These are phyloP conservation scores for Beta vulgaris DNA, from an alignment of 148 eudicot genomes.

Conservation along the genomic window DNA sequence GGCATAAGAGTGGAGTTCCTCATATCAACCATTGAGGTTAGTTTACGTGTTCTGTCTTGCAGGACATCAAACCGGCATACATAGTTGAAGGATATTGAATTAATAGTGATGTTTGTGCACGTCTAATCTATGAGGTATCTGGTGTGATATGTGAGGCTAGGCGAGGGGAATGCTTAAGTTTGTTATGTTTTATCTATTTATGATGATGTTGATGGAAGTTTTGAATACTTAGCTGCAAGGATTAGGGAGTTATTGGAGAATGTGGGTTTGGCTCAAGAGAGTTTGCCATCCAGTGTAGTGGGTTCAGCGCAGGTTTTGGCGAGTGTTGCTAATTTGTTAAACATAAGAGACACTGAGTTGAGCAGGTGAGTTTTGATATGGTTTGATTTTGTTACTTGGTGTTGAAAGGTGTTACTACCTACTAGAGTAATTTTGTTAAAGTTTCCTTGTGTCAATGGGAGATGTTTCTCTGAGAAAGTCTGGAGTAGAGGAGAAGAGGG, in stretches of 20 bases:
- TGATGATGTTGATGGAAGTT: conserved; percentile 21
- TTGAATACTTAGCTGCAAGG: conserved; percentile 68
- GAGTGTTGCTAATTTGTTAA: conserved; percentile 51
- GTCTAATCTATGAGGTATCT: no score
- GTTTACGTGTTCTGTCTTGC: no score
- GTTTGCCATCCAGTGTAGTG: conserved; percentile 82
- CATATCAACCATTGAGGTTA: no score
- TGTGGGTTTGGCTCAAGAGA: conserved; percentile 91
- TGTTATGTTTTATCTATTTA: not conserved
- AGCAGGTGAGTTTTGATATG: conserved; percentile 67
- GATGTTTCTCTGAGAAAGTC: conserved; percentile 87
- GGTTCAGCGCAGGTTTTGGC: conserved; percentile 74
- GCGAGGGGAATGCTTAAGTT: no score
- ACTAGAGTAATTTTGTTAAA: conserved; percentile 26
- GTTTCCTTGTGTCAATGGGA: conserved; percentile 91
- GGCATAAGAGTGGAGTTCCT: no score
- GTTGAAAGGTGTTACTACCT: conserved; percentile 7
- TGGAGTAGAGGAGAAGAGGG: conserved; percentile 91
- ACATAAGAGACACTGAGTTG: conserved; percentile 93
- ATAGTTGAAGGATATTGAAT: no score
- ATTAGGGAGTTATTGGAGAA: conserved; percentile 88
- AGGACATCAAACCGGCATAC: no score
- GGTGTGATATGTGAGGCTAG: no score
- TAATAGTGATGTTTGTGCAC: no score
- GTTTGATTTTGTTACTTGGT: not conserved